Conservation (phyloP, 73 alveolate genomes). For the Paramecium pentaurelia region DNA sequence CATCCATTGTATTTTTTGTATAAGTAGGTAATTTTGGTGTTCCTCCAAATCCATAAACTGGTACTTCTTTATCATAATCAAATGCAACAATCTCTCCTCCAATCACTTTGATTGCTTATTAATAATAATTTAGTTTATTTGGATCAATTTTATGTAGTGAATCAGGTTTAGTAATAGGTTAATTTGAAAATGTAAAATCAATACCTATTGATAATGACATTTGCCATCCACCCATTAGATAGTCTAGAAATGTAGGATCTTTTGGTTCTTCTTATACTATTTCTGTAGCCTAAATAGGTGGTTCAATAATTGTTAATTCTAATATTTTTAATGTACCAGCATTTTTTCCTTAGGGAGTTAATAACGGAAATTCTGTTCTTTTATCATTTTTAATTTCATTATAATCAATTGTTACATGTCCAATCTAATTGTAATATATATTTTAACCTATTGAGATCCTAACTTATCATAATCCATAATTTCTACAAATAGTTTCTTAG, state of each 20-base stretch:
- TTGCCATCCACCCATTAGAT: background rate
- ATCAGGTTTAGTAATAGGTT: slow-evolving; percentile 19
- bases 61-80: slow-evolving; percentile 40
- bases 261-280: background rate
- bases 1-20: slow-evolving; percentile 42
- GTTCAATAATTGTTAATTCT: background rate
- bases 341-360: background rate
- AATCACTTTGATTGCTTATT: slow-evolving; percentile 5
- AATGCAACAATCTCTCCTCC: slow-evolving; percentile 39
- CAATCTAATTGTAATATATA: background rate
- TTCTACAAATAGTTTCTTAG: background rate
- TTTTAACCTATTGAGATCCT: background rate
- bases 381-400: background rate
- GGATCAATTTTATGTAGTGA: background rate
- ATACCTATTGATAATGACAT: slow-evolving; percentile 28
- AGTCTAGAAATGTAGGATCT: slow-evolving; percentile 6
- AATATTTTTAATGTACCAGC: slow-evolving; percentile 27
- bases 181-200: slow-evolving; percentile 37
- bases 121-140: slow-evolving; percentile 5
- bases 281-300: background rate
- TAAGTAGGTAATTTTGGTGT: slow-evolving; percentile 29
- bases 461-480: slow-evolving; percentile 14
- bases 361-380: background rate
- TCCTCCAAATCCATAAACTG: slow-evolving; percentile 50
- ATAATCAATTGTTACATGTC: slow-evolving; percentile 14